phyloP scores from a whole-genome alignment of 2,329 filamentous ascomycete species.

The Gnomoniopsis smithogilvyi region DNA sequence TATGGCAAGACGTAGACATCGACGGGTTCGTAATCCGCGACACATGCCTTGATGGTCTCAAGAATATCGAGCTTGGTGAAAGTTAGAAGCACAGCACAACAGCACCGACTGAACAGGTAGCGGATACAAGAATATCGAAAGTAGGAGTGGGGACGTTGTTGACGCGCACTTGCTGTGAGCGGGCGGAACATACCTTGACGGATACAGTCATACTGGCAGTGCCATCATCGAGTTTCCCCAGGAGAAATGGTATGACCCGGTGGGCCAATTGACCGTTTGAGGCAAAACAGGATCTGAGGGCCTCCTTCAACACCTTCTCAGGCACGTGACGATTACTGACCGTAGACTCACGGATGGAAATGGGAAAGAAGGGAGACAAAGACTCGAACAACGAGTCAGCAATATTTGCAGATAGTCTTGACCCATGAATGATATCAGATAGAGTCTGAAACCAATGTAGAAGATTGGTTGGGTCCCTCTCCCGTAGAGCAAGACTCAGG shows the following conservation, averaged over 20 bases:
- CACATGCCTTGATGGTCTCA: constrained; percentile 51
- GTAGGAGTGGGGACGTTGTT: neutral
- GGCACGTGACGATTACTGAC: constrained; percentile 46
- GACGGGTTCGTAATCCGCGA: constrained; percentile 45
- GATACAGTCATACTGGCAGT: constrained; percentile 54
- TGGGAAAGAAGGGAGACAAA: constrained; percentile 60
- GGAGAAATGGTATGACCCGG: constrained; percentile 49
- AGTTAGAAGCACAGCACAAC: neutral
- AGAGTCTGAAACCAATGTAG: constrained; percentile 55
- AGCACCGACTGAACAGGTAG: neutral
- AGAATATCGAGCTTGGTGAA: constrained; percentile 48
- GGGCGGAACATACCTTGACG: constrained; percentile 44
- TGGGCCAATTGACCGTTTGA: constrained; percentile 44
- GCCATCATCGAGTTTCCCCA: constrained; percentile 55
- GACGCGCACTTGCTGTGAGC: neutral
- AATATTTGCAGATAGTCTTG: constrained; percentile 42
- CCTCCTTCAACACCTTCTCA: constrained; percentile 52
- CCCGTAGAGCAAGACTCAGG: constrained; percentile 35
- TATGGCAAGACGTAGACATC: constrained; percentile 46
- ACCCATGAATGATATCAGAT: constrained; percentile 41
- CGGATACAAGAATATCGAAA: neutral
- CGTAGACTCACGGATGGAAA: constrained; percentile 51
- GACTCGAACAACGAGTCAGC: constrained; percentile 49
- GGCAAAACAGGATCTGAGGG: constrained; percentile 52
- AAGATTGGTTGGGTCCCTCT: constrained; percentile 56